Percentiles rank a stretch among this genome's conserved stretches.
Evolutionary conservation across 2,329 filamentous ascomycete genomes (phyloP).

Genomic region (Thielaviopsis punctulata): DNA sequence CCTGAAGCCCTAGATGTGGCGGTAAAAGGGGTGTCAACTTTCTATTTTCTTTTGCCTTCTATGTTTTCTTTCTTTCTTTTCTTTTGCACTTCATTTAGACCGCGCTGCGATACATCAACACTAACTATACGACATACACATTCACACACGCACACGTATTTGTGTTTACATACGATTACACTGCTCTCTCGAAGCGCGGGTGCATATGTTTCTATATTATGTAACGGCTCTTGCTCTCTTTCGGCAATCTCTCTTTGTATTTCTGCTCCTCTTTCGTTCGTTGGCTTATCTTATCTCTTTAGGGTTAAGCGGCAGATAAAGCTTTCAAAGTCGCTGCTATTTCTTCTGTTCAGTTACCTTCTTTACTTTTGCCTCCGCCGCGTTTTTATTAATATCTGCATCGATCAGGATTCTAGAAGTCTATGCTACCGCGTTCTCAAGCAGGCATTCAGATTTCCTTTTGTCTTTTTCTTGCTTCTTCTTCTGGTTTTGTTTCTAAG

Average conservation of each 20-base stretch:
- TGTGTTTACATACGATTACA: not conserved
- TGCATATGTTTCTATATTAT: not conserved
- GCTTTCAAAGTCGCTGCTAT: too few species aligned
- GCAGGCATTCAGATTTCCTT: too few species aligned
- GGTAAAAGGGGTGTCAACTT: not conserved
- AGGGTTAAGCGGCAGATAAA: too few species aligned
- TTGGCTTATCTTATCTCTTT: not conserved
- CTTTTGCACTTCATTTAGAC: not conserved
- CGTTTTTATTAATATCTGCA: too few species aligned
- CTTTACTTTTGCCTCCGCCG: too few species aligned
- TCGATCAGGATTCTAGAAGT: too few species aligned
- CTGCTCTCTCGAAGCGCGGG: not conserved
- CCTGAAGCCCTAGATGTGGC: slow-evolving; percentile 5
- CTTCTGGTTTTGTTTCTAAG: not conserved
- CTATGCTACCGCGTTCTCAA: too few species aligned
- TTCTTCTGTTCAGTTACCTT: too few species aligned
- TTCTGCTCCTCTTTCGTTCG: not conserved
- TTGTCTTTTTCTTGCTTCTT: not conserved
- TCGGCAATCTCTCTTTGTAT: not conserved
- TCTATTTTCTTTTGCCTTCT: not conserved
- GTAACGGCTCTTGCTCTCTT: not conserved
- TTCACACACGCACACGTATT: not conserved
- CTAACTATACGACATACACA: not conserved
- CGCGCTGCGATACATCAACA: not conserved
- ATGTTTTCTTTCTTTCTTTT: not conserved